Percentiles rank a stretch among this genome's conserved stretches.
Conservation (phyloP, 257 asterid genomes). For the Thymus quinquecostatus region DNA sequence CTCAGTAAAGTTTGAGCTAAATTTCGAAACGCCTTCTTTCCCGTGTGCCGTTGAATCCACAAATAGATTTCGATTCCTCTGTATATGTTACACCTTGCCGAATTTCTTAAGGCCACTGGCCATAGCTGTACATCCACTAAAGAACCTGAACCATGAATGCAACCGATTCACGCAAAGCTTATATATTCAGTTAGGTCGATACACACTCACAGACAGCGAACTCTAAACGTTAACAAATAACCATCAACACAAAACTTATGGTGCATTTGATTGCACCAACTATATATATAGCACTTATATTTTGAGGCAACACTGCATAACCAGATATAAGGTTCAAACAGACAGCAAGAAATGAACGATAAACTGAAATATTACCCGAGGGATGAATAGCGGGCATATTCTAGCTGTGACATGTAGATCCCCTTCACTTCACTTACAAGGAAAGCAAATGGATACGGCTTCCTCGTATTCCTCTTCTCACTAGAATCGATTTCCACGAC, state of each 20-base stretch:
- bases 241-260: neutral
- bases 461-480: conserved; percentile 45
- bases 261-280: neutral
- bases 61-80: neutral
- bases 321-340: neutral
- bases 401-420: conserved; percentile 9
- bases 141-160: neutral
- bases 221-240: neutral
- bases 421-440: neutral
- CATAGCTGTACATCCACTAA: conserved; percentile 4
- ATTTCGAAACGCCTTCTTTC: neutral
- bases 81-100: neutral
- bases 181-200: neutral
- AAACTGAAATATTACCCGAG: neutral
- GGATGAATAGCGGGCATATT: neutral
- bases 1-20: too few relatives aligned
- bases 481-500: conserved; percentile 29
- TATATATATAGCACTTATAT: neutral
- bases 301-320: neutral
- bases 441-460: conserved; percentile 62
- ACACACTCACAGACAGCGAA: neutral
- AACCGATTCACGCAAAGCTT: neutral
- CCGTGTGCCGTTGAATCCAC: neutral
- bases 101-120: neutral
- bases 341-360: neutral